Evolutionary conservation across 192 early-diverging fungal species (phyloP), one percentile per base, ranked within the genome.

Genomic region (Umbelopsis ramanniana): DNA sequence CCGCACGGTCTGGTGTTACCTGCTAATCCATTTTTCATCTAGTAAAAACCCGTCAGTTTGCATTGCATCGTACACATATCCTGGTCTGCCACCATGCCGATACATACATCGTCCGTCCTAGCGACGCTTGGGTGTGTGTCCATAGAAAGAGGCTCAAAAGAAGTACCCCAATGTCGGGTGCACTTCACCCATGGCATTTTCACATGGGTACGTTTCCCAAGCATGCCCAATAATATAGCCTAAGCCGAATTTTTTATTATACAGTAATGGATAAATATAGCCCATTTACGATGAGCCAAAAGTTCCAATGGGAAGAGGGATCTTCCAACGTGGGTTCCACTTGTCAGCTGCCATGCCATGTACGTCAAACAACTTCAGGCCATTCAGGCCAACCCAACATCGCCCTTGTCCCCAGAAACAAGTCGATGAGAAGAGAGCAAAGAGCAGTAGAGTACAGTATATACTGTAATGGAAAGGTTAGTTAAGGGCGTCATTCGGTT

Each of bases 361-460:
- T 63, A 67, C 72, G 50, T 82, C 72, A 47, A 84, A 74, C 46
- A 81, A 73, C 26, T 72, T 46, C 24, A 66, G 46, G 15, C 78
- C 52, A 68, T 86, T 86, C 45, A 85, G 68, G 50, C 83, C 81
- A 22, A 88, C 37, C 87, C 87, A 88, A 72, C 87, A 88, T 54
- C 87, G 82, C 37, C 84, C 87, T 35, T 84, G 80, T 40, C 87
- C 87, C 87, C 87, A 88, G 67, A 86, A 88, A 66, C 87, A 88
- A 8, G 87, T 88, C 12, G 85, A 84, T 0, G 82, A 84, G 57
- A 88, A 86, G 19, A 88, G 67, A 14, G 85, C 82, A 47, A 88
- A 80, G 2, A 88, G 70, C 8, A 86, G 75, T 72, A 86, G 79
- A 23, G 85, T 80, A 71, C 87, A 88, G 66, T 85, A 86, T 12